A percentile compares a stretch with the other conserved stretches of the same genome.
phyloP scores from a whole-genome alignment of 225 moss, liverwort and hornwort genomes.

The Antitrichia curtipendula region DNA sequence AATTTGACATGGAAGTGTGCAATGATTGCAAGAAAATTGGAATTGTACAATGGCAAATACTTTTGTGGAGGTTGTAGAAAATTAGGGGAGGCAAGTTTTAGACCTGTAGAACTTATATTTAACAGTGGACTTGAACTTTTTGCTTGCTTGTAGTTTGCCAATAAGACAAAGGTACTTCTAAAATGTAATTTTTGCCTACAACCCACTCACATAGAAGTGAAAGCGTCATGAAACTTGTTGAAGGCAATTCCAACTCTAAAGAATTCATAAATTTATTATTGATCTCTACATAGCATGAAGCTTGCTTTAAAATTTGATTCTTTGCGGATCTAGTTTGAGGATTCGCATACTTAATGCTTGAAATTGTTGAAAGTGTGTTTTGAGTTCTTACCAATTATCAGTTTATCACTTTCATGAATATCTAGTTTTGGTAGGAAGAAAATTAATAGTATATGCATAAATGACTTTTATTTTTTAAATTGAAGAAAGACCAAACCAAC shows the following conservation, averaged over 20 bases:
- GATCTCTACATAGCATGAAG: no score
- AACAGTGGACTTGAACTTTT: background rate
- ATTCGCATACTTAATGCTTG: no score
- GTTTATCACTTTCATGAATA: no score
- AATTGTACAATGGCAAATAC: background rate
- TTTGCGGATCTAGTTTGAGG: background rate
- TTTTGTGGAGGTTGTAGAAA: background rate
- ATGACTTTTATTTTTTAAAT: no score
- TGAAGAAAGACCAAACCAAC: no score
- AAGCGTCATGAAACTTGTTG: no score
- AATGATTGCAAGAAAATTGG: background rate
- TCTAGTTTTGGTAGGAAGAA: no score
- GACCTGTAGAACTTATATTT: background rate
- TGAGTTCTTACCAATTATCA: no score
- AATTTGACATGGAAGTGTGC: background rate
- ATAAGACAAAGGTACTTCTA: background rate
- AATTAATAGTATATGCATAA: no score
- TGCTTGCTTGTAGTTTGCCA: background rate
- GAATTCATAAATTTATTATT: no score
- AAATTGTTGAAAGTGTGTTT: background rate
- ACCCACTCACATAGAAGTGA: background rate
- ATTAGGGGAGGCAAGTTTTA: background rate
- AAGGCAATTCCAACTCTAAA: no score
- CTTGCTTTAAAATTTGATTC: background rate
- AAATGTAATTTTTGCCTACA: background rate